These are phyloP conservation scores for Quercus rubra DNA, from an alignment of 306 rosid species.

Conservation along the genomic window DNA sequence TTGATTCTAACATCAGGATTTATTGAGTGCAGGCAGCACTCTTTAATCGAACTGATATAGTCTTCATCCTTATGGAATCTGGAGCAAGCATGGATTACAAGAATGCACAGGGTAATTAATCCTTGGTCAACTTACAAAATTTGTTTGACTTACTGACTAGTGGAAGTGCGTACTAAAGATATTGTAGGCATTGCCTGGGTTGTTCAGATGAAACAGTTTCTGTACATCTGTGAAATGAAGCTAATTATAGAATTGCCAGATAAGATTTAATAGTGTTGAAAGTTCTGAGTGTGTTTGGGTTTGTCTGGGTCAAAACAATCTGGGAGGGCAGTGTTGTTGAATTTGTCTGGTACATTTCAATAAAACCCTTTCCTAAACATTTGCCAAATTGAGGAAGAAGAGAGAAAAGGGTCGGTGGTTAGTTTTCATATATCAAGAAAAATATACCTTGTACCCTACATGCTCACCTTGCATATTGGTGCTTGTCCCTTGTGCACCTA, in stretches of 20 bases:
- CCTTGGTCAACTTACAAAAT: slow-evolving; percentile 9
- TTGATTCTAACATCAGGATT: slow-evolving; percentile 18
- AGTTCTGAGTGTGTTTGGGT: background rate
- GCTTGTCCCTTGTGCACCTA: background rate
- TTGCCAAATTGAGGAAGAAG: background rate
- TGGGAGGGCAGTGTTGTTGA: background rate
- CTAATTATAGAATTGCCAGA: background rate
- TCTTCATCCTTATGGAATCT: slow-evolving; percentile 81
- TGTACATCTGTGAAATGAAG: background rate
- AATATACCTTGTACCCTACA: background rate
- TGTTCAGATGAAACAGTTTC: background rate
- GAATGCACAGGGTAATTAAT: slow-evolving; percentile 86
- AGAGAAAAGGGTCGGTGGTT: background rate
- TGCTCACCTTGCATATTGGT: background rate
- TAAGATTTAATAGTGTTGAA: background rate
- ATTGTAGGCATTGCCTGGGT: background rate
- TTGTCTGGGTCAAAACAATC: background rate
- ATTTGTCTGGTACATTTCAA: background rate
- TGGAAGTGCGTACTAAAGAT: background rate
- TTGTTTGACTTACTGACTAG: background rate
- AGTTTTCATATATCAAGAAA: background rate
- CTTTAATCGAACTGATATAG: slow-evolving; percentile 93
- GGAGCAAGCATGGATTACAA: slow-evolving; percentile 85
- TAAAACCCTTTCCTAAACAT: background rate
- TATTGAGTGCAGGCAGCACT: slow-evolving; percentile 76